phyloP scores from a whole-genome alignment of 495 filamentous ascomycete species.

The Talaromyces liani region DNA sequence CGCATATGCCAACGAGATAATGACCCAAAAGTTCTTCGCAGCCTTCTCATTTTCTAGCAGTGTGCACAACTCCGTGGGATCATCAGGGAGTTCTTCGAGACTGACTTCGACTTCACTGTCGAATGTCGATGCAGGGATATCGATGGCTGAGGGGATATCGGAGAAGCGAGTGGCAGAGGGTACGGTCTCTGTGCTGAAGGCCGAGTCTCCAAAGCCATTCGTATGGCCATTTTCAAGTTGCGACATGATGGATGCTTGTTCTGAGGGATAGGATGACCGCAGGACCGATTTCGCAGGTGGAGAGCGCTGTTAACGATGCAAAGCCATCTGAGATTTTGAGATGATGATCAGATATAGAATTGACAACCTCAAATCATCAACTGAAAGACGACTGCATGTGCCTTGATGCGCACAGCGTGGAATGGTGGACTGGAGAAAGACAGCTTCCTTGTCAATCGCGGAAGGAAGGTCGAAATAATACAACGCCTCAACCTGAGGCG shows the following conservation, averaged over 20 bases:
- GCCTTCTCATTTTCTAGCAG: constrained; percentile 88
- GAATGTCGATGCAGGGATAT: constrained; percentile 77
- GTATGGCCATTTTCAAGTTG: constrained; percentile 45
- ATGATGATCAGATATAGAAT: neutral
- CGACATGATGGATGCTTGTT: constrained; percentile 35
- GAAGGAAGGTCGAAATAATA: neutral
- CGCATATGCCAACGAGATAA: constrained; percentile 91
- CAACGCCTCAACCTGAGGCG: neutral
- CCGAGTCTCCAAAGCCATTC: constrained; percentile 40
- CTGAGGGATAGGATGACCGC: neutral
- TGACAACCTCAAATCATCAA: neutral
- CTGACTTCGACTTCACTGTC: constrained; percentile 89
- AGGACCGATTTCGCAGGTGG: neutral
- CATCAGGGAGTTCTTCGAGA: constrained; percentile 81
- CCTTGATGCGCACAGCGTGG: neutral
- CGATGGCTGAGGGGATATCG: constrained; percentile 81
- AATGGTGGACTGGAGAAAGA: neutral
- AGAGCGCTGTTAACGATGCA: neutral
- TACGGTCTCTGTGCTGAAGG: constrained; percentile 16
- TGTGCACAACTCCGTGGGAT: constrained; percentile 91
- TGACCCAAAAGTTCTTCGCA: constrained; percentile 87
- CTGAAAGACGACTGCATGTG: neutral
- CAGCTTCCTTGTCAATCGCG: neutral
- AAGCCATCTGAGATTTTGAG: neutral
- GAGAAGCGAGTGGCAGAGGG: constrained; percentile 57